Conservation (phyloP, 2,329 filamentous ascomycete genomes). For the Herpotrichia juniperi region DNA sequence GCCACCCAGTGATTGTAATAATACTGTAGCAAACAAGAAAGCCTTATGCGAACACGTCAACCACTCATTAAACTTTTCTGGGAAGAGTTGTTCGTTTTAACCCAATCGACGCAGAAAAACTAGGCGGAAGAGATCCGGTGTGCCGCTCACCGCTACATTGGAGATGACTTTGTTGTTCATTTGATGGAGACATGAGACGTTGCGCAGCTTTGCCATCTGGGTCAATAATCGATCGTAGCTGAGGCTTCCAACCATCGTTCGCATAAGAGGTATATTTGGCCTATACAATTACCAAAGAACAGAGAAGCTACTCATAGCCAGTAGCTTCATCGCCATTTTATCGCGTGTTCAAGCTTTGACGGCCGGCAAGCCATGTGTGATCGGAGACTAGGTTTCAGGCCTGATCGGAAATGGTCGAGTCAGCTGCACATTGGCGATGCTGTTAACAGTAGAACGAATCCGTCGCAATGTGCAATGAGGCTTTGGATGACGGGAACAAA, state of each 20-base stretch:
- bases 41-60: neutral
- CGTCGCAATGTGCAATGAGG: no score
- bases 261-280: neutral
- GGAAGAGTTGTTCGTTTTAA: neutral
- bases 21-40: constrained; percentile 1
- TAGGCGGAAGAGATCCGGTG: neutral
- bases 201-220: neutral
- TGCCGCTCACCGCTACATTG: constrained; percentile 1
- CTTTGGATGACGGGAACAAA: no score
- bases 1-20: neutral
- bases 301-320: neutral
- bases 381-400: neutral
- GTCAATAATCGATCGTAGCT: neutral
- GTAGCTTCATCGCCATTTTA: neutral
- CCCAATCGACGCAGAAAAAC: neutral
- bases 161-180: neutral
- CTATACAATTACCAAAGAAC: neutral
- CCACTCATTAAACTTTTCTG: neutral
- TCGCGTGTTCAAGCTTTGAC: neutral
- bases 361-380: neutral
- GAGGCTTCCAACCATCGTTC: neutral
- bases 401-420: neutral
- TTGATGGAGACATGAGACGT: neutral
- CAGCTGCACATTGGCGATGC: neutral
- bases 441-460: no score